A percentile compares a stretch with the other conserved stretches of the same genome.
Evolutionary conservation across 2,329 filamentous ascomycete species (phyloP).

Genomic region (Fusarium pseudoanthophilum): DNA sequence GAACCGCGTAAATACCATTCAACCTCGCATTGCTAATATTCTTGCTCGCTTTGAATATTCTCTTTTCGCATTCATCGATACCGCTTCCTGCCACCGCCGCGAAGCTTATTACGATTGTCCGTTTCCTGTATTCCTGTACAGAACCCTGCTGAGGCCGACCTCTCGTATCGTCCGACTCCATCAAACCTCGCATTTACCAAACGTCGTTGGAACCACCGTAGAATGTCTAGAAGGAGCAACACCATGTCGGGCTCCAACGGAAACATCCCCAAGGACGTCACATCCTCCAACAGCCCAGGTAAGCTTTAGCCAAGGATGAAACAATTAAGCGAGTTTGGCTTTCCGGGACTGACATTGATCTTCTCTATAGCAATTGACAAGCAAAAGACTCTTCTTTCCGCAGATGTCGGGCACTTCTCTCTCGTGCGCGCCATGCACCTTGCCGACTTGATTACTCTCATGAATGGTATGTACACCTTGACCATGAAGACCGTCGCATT

Average conservation of each 20-base stretch:
- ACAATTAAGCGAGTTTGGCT: background rate
- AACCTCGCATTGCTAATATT: background rate
- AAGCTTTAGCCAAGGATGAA: conserved; percentile 28
- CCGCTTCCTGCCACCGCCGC: conserved; percentile 17
- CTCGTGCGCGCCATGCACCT: conserved; percentile 77
- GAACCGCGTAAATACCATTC: background rate
- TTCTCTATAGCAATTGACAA: conserved; percentile 70
- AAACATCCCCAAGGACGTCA: conserved; percentile 45
- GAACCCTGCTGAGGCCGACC: background rate
- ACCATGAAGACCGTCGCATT: background rate
- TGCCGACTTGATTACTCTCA: conserved; percentile 83
- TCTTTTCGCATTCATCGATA: background rate
- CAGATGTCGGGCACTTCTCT: conserved; percentile 78
- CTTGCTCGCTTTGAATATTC: background rate
- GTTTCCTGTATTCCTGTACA: background rate
- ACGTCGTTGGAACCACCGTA: conserved; percentile 25
- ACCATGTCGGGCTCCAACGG: conserved; percentile 49
- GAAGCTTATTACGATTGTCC: conserved; percentile 5
- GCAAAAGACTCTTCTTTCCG: conserved; percentile 77
- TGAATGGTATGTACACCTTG: conserved; percentile 69
- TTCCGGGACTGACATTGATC: conserved; percentile 6
- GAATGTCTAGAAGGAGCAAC: conserved; percentile 72
- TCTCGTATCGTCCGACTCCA: background rate
- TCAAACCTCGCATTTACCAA: background rate
- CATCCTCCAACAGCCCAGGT: conserved; percentile 50